Evolutionary conservation across 2,329 filamentous ascomycete species (phyloP).

Genomic region (Sporothrix humicola): DNA sequence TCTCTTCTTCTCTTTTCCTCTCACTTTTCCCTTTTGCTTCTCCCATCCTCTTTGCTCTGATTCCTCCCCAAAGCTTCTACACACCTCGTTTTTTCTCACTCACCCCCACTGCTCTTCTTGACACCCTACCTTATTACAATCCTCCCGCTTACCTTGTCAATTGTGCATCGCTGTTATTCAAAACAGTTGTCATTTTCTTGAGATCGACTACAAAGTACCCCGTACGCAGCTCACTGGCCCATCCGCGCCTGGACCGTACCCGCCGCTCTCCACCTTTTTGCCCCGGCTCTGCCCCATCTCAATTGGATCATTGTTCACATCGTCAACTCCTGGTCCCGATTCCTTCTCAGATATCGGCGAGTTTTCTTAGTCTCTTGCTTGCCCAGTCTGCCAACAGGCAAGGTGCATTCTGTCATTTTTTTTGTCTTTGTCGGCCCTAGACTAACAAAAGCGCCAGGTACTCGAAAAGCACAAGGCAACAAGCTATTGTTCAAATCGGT

Average conservation of each 20-base stretch:
- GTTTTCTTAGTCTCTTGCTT: neutral
- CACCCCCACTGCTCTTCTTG: neutral
- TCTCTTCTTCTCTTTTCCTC: neutral
- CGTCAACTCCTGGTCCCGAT: conserved; percentile 12
- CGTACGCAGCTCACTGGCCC: neutral
- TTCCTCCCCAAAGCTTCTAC: neutral
- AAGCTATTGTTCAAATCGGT: neutral
- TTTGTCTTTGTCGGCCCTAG: neutral
- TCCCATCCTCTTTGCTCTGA: neutral
- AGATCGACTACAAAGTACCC: neutral
- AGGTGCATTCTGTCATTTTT: neutral
- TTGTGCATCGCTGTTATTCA: neutral
- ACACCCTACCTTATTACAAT: neutral
- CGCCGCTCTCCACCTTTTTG: conserved; percentile 10
- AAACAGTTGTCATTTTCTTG: neutral
- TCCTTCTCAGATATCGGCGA: neutral
- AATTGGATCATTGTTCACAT: neutral
- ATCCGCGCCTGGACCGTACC: neutral
- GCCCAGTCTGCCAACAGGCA: neutral
- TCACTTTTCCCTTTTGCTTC: neutral
- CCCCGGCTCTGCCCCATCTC: conserved; percentile 1
- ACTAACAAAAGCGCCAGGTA: conserved; percentile 7
- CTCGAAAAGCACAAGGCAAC: neutral
- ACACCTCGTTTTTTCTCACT: neutral
- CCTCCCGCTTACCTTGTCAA: neutral